phyloP scores from a whole-genome alignment of 106 monocot genomes.

The Dendrobium chrysotoxum region DNA sequence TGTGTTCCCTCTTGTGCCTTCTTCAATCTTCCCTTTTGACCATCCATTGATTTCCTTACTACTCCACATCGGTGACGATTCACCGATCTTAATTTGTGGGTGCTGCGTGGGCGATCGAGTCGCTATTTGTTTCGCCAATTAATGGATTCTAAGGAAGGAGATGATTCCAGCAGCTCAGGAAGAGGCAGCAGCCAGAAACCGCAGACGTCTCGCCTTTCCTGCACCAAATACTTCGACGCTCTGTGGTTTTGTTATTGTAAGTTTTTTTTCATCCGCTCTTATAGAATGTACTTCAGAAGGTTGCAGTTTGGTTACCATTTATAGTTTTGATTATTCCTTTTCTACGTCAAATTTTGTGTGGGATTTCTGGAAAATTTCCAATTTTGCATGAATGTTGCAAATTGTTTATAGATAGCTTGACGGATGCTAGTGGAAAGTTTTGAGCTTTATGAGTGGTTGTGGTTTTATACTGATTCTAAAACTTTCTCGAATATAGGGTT shows the following conservation, averaged over 20 bases:
- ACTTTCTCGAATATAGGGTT: background rate
- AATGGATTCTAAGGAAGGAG: background rate
- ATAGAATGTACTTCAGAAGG: background rate
- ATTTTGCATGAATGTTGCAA: conserved; percentile 1
- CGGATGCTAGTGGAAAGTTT: background rate
- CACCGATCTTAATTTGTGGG: background rate
- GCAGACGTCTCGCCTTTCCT: conserved; percentile 5
- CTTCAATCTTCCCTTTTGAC: too few relatives aligned
- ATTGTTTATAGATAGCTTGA: background rate
- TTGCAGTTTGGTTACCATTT: background rate
- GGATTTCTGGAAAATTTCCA: background rate
- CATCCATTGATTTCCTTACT: too few relatives aligned
- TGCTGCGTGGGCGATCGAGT: background rate
- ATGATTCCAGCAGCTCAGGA: background rate
- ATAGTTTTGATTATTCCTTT: background rate
- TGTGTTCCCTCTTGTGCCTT: too few relatives aligned
- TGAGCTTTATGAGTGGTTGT: background rate
- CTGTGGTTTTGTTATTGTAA: conserved; percentile 29
- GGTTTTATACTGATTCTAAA: background rate
- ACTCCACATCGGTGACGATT: too few relatives aligned
- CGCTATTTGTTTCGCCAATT: background rate
- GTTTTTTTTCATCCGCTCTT: background rate
- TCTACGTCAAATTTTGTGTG: background rate
- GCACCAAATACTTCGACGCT: conserved; percentile 27
- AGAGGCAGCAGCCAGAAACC: background rate